Percentiles rank a stretch among this genome's conserved stretches.
Evolutionary conservation across 306 rosid genomes (phyloP).

Genomic region (Cicer bijugum): DNA sequence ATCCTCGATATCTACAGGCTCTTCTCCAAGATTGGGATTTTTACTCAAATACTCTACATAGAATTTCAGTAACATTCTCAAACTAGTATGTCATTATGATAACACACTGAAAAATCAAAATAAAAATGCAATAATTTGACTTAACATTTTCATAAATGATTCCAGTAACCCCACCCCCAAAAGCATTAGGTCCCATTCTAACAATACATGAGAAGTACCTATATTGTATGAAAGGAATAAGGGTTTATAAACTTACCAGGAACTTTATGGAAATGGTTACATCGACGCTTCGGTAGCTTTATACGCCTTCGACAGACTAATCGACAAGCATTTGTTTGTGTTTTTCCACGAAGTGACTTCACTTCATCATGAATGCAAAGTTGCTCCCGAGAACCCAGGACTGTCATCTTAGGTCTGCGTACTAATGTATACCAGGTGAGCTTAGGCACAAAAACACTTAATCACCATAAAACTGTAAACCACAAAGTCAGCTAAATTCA

Average conservation of each 20-base stretch:
- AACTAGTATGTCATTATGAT: constrained; percentile 37
- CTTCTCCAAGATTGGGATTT: constrained; percentile 88
- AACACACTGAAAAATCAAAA: constrained; percentile 37
- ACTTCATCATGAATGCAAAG: constrained; percentile 89
- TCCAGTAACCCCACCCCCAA: constrained; percentile 24
- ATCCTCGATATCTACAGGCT: constrained; percentile 92
- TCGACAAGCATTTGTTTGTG: constrained; percentile 83
- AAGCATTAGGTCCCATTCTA: constrained; percentile 29
- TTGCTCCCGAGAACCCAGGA: constrained; percentile 94
- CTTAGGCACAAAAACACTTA: constrained; percentile 24
- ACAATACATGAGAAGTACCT: constrained; percentile 3
- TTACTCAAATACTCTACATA: constrained; percentile 67
- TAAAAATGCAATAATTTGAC: constrained; percentile 32
- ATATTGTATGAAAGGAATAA: constrained; percentile 6
- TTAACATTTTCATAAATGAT: constrained; percentile 39
- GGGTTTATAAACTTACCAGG: constrained; percentile 53
- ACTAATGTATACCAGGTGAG: constrained; percentile 34
- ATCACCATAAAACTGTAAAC: constrained; percentile 30
- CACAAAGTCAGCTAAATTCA: neutral
- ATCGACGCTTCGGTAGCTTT: constrained; percentile 48
- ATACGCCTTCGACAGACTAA: constrained; percentile 58
- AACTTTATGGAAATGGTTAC: constrained; percentile 58
- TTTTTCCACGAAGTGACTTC: constrained; percentile 71
- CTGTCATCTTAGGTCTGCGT: constrained; percentile 91
- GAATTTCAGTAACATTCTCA: constrained; percentile 42